Evolutionary conservation across 768 basidiomycete genomes (phyloP).

Genomic region (Ephemerocybe angulata): DNA sequence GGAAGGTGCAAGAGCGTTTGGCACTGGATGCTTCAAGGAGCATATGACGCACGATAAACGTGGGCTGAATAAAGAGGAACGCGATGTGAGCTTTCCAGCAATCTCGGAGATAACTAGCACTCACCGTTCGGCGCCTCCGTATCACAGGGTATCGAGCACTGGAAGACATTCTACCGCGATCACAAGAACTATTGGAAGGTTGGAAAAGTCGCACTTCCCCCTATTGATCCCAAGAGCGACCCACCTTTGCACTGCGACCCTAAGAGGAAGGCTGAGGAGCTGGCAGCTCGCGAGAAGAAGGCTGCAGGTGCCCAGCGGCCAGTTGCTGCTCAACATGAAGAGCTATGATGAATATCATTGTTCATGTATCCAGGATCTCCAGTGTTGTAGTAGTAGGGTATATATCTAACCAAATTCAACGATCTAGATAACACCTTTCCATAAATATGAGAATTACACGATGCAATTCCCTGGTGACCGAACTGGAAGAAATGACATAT

Average conservation of each 20-base stretch:
- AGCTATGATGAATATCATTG: conserved; percentile 27
- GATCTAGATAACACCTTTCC: too few relatives aligned
- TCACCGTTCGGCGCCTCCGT: not conserved
- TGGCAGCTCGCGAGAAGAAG: conserved; percentile 18
- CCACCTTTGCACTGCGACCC: conserved; percentile 72
- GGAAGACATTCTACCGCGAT: conserved; percentile 86
- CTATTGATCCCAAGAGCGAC: conserved; percentile 75
- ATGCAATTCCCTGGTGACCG: too few relatives aligned
- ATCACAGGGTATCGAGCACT: conserved; percentile 69
- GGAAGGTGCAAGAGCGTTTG: conserved; percentile 91
- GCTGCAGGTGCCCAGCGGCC: conserved; percentile 19
- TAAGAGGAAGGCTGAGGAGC: conserved; percentile 39
- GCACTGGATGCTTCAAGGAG: conserved; percentile 87
- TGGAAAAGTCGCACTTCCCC: conserved; percentile 70
- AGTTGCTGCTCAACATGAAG: conserved; percentile 16
- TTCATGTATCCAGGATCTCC: not conserved
- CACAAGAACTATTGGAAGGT: conserved; percentile 78
- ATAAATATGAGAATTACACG: too few relatives aligned
- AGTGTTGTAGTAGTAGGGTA: not conserved
- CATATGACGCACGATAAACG: conserved; percentile 91
- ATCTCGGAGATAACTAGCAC: not conserved
- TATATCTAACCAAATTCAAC: too few relatives aligned
- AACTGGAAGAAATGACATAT: too few relatives aligned
- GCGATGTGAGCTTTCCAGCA: conserved; percentile 47
- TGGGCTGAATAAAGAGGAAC: conserved; percentile 69